Evolutionary conservation across 139 green algal species (phyloP), one percentile per base, ranked within the genome.

Genomic region (Tetradesmus obliquus): DNA sequence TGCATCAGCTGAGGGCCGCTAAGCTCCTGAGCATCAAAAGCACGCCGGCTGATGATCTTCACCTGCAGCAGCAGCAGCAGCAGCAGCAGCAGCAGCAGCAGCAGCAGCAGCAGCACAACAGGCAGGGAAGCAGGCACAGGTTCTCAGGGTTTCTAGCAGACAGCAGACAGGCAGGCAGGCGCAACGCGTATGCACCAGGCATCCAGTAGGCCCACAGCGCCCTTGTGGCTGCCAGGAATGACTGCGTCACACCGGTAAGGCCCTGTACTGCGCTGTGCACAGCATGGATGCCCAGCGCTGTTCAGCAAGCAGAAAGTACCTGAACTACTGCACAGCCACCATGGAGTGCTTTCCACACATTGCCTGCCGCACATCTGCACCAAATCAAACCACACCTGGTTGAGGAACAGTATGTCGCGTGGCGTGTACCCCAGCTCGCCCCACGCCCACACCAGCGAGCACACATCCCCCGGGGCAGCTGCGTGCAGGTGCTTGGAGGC

Each of bases 401-500:
- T 91, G 24, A 91, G 22, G 55, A 92, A 88, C 53, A 84, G 81
- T 24, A 53, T 66, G 55, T 92, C 89, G 2, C 89, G 58, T 19
- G 89, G 89, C 6, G 62, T 88, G 82, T 92, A 92, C 2, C 89
- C 89, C 81, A 88, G 57, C 53, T 89, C 62, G 17, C 88, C 89
- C 89, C 89, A 92, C 2, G 89, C 89, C 62, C 89, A 89, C 89
- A 92, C 58, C 66, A 92, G 66, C 10, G 5, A 3, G 13, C 22
- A 54, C 2, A 92, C 24, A 7, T 88, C 80, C 17, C 5, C 66
- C 2, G 82, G 60, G 22, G 79, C 82, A 32, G 89, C 82, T n/a
- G 82, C 82, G 74, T 84, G 81, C 19, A 92, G 62, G 82, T 92
- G 89, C 89, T 92, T 92, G 51, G 45, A 51, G 22, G 89, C 89